Base-by-base conservation (phyloP, 1,284 basidiomycete genomes). In the Butyriboletus appendiculatus region DNA sequence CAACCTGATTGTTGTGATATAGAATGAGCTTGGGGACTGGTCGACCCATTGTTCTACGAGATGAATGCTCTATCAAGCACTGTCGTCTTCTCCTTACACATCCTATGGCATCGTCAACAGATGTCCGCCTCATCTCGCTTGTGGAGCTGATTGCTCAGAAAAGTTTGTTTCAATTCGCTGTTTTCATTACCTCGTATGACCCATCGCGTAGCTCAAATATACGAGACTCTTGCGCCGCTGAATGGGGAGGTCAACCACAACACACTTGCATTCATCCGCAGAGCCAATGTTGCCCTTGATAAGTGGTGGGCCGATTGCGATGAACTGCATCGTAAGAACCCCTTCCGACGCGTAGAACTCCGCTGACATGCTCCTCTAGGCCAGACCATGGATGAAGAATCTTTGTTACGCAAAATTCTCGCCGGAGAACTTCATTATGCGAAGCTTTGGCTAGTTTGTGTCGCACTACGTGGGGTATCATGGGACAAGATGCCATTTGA, bases 401-500 rank as follows among this genome's bases (percentile, higher is more conserved):
- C 88, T 6, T 76, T 96, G 14, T 79, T 94, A 40, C 85, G 92
- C 49, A 94, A 92, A 70, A 85, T 96, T 42, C 82, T 96, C 33
- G 86, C 86, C 2, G 90, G 90, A 9, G 94, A 97, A 65, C 76
- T 96, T 55, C 87, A 94, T 64, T 94, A 95, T 66, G 91, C 94
- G 28, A 94, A 96, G 69, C 77, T 97, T 6, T 97, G 94, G 93
- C 84, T 96, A 33, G 89, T 94, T 30, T 96, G 94, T 66, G 90
- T 96, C 6, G 94, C 93, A 10, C 77, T 97, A 35, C 84, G 94
- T 52, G 94, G 94, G 7, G 90, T 89, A 38, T 86, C 90, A 11
- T 96, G 94, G 90, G 93, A 96, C 65, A 95, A 94, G 73, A 94
- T 96, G 88, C 85, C 91, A 1, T 92, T 91, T 55, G 94, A 96